Evolutionary conservation across 129 eudicot genomes (phyloP).

Genomic region (Solidago caesia): DNA sequence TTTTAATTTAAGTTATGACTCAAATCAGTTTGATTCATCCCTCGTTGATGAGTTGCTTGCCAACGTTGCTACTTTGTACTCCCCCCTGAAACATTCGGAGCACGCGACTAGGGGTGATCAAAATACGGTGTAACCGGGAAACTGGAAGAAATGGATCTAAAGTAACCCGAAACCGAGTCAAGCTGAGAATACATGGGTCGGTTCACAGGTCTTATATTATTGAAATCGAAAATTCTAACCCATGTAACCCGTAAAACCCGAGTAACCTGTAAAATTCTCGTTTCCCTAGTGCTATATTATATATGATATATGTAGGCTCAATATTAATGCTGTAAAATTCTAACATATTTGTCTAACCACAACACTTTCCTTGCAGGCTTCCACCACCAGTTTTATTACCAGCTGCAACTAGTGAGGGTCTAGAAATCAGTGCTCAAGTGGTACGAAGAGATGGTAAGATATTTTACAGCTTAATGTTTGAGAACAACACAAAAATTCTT

Average conservation of each 20-base stretch:
- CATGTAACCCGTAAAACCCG: too few species aligned
- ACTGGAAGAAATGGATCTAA: slow-evolving; percentile 69
- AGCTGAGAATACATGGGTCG: too few species aligned
- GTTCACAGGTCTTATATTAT: too few species aligned
- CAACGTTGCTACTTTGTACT: slow-evolving; percentile 83
- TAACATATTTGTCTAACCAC: too few species aligned
- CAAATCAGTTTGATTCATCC: slow-evolving; percentile 85
- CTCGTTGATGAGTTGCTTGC: slow-evolving; percentile 91
- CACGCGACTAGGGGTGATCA: slow-evolving; percentile 44
- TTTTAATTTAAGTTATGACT: slow-evolving; percentile 60
- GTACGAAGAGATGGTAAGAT: slow-evolving; percentile 78
- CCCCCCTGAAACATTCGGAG: slow-evolving; percentile 93
- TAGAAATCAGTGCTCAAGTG: slow-evolving; percentile 60
- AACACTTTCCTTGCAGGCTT: slow-evolving; percentile 28
- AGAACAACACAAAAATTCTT: slow-evolving; percentile 59
- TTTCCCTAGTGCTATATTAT: too few species aligned
- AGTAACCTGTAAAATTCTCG: too few species aligned
- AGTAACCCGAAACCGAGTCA: slow-evolving; percentile 54
- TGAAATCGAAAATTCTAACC: too few species aligned
- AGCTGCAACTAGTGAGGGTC: slow-evolving; percentile 34
- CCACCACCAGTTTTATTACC: slow-evolving; percentile 31
- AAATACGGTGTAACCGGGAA: slow-evolving; percentile 4
- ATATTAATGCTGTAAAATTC: too few species aligned
- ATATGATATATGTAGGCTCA: too few species aligned
- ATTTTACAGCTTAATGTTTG: slow-evolving; percentile 79